A percentile compares a stretch with the other conserved stretches of the same genome.
Evolutionary conservation across 352 stramenopile species (phyloP).

Genomic region (Phytophthora hybrid): DNA sequence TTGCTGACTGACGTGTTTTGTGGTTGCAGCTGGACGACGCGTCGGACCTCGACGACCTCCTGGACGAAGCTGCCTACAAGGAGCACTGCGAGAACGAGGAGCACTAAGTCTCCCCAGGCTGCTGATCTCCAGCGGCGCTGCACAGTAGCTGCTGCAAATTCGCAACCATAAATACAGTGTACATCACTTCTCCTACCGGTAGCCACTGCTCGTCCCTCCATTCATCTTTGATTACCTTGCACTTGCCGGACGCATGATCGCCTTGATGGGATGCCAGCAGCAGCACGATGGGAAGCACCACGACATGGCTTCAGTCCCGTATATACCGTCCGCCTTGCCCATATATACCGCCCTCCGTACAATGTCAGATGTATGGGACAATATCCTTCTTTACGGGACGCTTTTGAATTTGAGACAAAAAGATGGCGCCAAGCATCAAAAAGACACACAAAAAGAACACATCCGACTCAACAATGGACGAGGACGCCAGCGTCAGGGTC

Average conservation of each 20-base stretch:
- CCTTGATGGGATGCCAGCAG: conserved; percentile 32
- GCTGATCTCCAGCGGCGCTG: conserved; percentile 27
- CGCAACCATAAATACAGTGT: conserved; percentile 24
- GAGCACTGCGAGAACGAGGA: conserved; percentile 88
- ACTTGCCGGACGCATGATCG: not conserved
- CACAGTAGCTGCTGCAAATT: conserved; percentile 38
- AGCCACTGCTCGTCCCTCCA: conserved; percentile 7
- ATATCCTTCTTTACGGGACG: too few relatives aligned
- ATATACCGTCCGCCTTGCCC: too few relatives aligned
- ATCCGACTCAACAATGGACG: conserved; percentile 20
- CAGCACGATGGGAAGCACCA: conserved; percentile 15
- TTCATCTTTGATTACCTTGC: conserved; percentile 30
- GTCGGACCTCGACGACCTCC: conserved; percentile 77
- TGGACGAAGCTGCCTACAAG: conserved; percentile 89
- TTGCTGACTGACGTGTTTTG: conserved; percentile 15
- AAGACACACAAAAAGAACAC: too few relatives aligned
- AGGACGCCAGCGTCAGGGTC: conserved; percentile 82
- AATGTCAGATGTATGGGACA: too few relatives aligned
- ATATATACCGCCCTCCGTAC: too few relatives aligned
- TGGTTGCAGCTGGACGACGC: conserved; percentile 65
- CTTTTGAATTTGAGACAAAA: too few relatives aligned
- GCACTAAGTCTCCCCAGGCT: conserved; percentile 50
- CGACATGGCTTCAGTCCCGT: too few relatives aligned
- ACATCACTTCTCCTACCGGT: conserved; percentile 13
- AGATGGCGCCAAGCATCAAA: not conserved